These are phyloP conservation scores for Tilletia setariae DNA, from an alignment of 1,284 basidiomycete species.

Conservation along the genomic window DNA sequence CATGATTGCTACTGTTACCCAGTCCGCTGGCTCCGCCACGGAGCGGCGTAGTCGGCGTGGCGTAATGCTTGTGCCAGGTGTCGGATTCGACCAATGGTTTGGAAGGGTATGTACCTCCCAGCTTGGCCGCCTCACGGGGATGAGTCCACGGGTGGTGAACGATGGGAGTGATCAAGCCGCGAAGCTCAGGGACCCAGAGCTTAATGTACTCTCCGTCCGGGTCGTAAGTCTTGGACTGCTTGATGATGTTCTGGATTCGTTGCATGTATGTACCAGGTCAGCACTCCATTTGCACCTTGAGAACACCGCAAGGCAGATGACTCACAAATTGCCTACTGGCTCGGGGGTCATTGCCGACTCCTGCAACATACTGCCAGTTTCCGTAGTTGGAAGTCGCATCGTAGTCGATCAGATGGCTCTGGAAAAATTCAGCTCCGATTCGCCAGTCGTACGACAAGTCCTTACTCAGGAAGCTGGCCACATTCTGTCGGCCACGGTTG, in stretches of 20 bases:
- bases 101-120: conserved; percentile 43
- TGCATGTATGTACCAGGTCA: too few relatives aligned
- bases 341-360: conserved; percentile 62
- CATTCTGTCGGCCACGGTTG: conserved; percentile 61
- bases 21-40: not conserved
- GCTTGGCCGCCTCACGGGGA: conserved; percentile 41
- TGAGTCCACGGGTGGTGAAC: conserved; percentile 51
- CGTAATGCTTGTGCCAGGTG: conserved; percentile 33
- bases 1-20: not conserved
- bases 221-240: conserved; percentile 62
- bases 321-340: conserved; percentile 58
- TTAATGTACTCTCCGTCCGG: conserved; percentile 59
- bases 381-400: conserved; percentile 48
- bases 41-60: not conserved
- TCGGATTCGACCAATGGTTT: conserved; percentile 41
- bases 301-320: not conserved
- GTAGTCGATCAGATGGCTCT: conserved; percentile 55
- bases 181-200: conserved; percentile 59
- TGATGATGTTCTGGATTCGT: conserved; percentile 58
- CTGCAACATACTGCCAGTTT: conserved; percentile 56
- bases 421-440: conserved; percentile 62
- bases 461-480: conserved; percentile 61
- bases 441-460: conserved; percentile 60
- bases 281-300: too few relatives aligned
- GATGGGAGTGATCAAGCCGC: conserved; percentile 50